These are phyloP conservation scores for Pseudomassariella vexata DNA, from an alignment of 2,329 filamentous ascomycete genomes.

Conservation along the genomic window DNA sequence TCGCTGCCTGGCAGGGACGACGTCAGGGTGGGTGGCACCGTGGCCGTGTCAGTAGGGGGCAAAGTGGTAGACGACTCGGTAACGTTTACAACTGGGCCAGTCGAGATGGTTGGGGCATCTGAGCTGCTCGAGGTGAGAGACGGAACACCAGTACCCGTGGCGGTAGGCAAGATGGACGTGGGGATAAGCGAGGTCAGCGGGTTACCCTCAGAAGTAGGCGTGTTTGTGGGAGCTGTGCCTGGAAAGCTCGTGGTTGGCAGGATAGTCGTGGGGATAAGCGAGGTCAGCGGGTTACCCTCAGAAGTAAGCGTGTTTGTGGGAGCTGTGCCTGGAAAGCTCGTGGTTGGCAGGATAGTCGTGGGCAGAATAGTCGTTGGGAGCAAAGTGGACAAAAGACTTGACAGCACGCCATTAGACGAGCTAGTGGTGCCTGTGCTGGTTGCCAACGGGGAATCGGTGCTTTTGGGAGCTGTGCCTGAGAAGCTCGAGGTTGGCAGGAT, in stretches of 20 bases:
- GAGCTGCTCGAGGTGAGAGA: no score
- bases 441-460: neutral
- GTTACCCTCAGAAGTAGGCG: neutral
- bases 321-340: slow-evolving; percentile 1
- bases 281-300: neutral
- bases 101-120: no score
- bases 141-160: neutral
- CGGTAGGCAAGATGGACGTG: slow-evolving; percentile 3
- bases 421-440: neutral
- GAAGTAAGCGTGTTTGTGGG: neutral
- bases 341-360: slow-evolving; percentile 1
- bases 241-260: slow-evolving; percentile 1
- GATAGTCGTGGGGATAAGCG: slow-evolving; percentile 1
- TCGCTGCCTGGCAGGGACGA: neutral
- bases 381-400: no score
- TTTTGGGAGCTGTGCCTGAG: neutral
- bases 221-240: slow-evolving; percentile 2
- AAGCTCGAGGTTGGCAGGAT: neutral
- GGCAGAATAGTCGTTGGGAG: slow-evolving; percentile 1
- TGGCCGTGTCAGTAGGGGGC: neutral
- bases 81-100: no score
- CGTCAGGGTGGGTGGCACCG: neutral
- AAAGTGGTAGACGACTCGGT: neutral
- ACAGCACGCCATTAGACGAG: neutral
- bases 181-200: slow-evolving; percentile 2